Base-by-base conservation (phyloP, 768 basidiomycete species). In the Dioszegia aurantiaca region DNA sequence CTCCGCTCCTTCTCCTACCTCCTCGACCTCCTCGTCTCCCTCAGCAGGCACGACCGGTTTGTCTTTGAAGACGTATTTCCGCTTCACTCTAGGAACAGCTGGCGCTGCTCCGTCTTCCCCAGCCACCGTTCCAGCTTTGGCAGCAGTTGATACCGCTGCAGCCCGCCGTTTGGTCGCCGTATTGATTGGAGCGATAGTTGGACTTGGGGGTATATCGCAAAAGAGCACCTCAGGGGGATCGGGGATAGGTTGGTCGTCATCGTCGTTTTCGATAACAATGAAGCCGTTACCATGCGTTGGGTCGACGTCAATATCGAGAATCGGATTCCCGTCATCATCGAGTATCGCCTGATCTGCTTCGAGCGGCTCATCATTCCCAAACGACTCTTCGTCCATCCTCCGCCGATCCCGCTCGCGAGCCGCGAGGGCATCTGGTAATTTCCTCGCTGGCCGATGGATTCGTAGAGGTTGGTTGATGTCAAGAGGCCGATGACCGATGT, bases 401-500 rank as follows among this genome's bases (percentile, higher is more conserved):
- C n/a, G n/a, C n/a, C n/a, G n/a, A n/a, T n/a, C n/a, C n/a, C n/a
- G n/a, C n/a, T n/a, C n/a, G n/a, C 21, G 28, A 23, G 16, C n/a
- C 36, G 16, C 31, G 5, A 9, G 4, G 17, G 23, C 23, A 31
- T 19, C 42, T n/a, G 44, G 46, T 23, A 31, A 31, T 12, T 37
- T 27, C 30, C 53, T 31, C 1, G 33, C 28, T 4, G 62, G 59
- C 27, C 31, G 19, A n/a, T 48, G 23, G 5, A 61, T 40, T 21
- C 63, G 48, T 19, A 68, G n/a, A 4, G 63, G 61, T 27, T 64
- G 61, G 17, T 41, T 58, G 5, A 31, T 16, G 46, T 62, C 60
- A 10, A 73, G 45, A 6, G 72, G 65, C 21, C 48, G 40, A 24
- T 64, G 51, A 41, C 72, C 72, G 45, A 73, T 64, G 59, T 73